Base-by-base conservation (phyloP, 345 rosid genomes). In the Rubroshorea leprosula region DNA sequence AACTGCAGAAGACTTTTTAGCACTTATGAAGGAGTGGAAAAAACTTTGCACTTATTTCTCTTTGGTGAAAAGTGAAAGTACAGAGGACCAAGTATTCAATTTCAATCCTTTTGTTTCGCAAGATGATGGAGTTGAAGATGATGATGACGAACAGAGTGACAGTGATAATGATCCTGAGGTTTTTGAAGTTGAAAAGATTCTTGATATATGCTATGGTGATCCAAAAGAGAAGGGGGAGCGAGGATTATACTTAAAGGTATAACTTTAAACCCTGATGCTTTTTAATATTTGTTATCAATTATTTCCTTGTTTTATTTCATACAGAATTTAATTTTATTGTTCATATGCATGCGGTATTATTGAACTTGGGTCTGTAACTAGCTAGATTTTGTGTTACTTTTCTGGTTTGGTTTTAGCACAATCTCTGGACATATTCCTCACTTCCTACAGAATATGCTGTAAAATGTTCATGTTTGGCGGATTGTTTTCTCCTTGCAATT, bases 11-110 rank as follows among this genome's bases (percentile, higher is more conserved):
- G 76, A 90, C 39, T 90, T 85, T 61, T 53, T 85, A 12, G 52
- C 53, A 6, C 23, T 87, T 68, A 54, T 83, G 19, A 77, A 74
- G 53, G 89, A 83, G 52, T 90, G 96, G 96, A 71, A 76, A 54
- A 73, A 58, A 13, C 53, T 87, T 13, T 90, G 96, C 51, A 24
- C 48, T 4, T 64, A 67, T 65, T 80, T 83, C 68, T 64, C 75
- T 5, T 67, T 87, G 56, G 49, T 65, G 21, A 39, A 55, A 55
- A 35, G 61, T 50, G 39, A 16, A n/a, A 61, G 68, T 22, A 38
- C 70, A 2, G 69, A 62, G 13, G 65, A 72, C 12, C 60, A 66
- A 48, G 12, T 35, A n/a, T n/a, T n/a, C 55, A 38, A 1, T 16
- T 49, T n/a, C 50, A 64, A 19, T 51, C 68, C 43, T 73, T 73